Base-by-base conservation (phyloP, 1,284 basidiomycete species). In the Boletus smithii region DNA sequence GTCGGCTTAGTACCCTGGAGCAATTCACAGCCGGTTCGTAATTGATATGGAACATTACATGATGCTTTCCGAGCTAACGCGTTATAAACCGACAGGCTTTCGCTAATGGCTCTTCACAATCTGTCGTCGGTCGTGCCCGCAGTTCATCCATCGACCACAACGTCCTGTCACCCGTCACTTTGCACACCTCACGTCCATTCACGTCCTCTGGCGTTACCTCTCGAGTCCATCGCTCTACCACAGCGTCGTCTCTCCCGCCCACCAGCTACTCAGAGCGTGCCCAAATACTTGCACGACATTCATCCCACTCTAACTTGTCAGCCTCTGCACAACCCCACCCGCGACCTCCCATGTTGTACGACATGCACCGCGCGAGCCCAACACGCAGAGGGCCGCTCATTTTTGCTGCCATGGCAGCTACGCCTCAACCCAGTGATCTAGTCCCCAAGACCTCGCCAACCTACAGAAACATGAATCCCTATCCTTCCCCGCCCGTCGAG, bases 301-400 rank as follows among this genome's bases (percentile, higher is more conserved):
- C 48, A 3, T 59, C 58, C 3, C 32, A 41, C 6, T 47, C 54
- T 3, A 49, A 22, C 32, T 2, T 44, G 13, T 33, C 54, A 5
- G 46, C 56, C 17, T 27, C 42, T 20, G n/a, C n/a, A n/a, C n/a
- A n/a, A n/a, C 18, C 17, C 1, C 33, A 11, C 39, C 6, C 18
- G 31, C 35, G 4, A 41, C 18, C 59, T n/a, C n/a, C n/a, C 2
- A 54, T 63, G 58, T 17, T 57, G 13, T 59, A 46, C 31, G 59
- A 61, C 56, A 39, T 59, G 16, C 47, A 59, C 13, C 60, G 63
- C 41, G 27, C 37, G 0, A n/a, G 42, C 5, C 50, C 56, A 1
- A n/a, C 63, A 7, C 59, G 58, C 31, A 69, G 60, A 20, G 71
- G 71, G 5, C 73, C 72, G 0, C 60, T 74, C 5, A 75, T 74